A percentile compares a stretch with the other conserved stretches of the same genome.
Evolutionary conservation across 2,329 filamentous ascomycete genomes (phyloP).

Genomic region (Hypoxylon sp.): DNA sequence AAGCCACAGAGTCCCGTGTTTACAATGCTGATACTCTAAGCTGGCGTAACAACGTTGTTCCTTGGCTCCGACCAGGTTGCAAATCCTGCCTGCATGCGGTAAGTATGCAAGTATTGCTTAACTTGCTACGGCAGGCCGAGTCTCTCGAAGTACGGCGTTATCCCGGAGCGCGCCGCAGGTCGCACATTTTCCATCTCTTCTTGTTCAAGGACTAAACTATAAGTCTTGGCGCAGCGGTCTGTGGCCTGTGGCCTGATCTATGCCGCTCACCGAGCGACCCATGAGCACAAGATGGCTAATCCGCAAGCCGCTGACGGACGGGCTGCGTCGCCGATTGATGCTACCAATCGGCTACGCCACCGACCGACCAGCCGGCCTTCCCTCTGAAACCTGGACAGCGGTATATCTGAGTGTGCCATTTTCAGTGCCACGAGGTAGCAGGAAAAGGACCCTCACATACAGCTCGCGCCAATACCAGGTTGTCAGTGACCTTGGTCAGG

Average conservation of each 20-base stretch:
- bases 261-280: conserved; percentile 1
- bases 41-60: conserved; percentile 16
- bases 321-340: too few species aligned
- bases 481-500: too few species aligned
- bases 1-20: conserved; percentile 12
- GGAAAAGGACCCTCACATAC: too few species aligned
- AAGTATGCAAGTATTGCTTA: conserved; percentile 21
- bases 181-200: too few species aligned
- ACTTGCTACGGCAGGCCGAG: conserved; percentile 22
- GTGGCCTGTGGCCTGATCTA: not conserved
- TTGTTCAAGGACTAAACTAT: not conserved
- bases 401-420: too few species aligned
- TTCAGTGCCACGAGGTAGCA: too few species aligned
- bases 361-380: too few species aligned
- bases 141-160: conserved; percentile 18
- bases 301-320: conserved; percentile 1
- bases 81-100: conserved; percentile 23
- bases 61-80: conserved; percentile 12
- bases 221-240: not conserved
- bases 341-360: too few species aligned
- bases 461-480: too few species aligned
- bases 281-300: not conserved
- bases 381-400: too few species aligned
- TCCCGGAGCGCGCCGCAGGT: conserved; percentile 17
- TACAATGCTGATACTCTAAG: conserved; percentile 9